A percentile compares a stretch with the other conserved stretches of the same genome.
Conservation (phyloP, 345 rosid species). For the Gossypium bickii region DNA sequence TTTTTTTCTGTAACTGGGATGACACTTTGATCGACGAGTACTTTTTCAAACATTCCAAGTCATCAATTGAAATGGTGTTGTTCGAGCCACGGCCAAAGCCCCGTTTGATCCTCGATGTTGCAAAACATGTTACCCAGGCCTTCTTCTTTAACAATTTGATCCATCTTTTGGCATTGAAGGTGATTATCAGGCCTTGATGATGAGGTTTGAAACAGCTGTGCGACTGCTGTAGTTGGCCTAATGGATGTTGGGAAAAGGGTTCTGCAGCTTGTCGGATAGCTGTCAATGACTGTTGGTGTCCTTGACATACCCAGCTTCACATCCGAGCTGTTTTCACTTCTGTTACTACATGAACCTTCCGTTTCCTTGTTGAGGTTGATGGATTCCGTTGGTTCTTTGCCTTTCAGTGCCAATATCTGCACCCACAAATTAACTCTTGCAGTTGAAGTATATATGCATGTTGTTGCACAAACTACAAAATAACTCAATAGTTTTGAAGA, state of each 20-base stretch:
- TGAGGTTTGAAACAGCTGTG: slow-evolving; percentile 51
- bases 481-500: not conserved
- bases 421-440: slow-evolving; percentile 7
- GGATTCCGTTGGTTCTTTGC: slow-evolving; percentile 72
- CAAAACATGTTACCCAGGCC: slow-evolving; percentile 86
- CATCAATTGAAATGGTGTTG: slow-evolving; percentile 69
- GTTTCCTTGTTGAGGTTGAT: slow-evolving; percentile 94
- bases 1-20: not conserved
- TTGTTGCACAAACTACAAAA: not conserved
- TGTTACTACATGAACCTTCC: slow-evolving; percentile 82
- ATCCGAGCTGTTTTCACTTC: slow-evolving; percentile 89
- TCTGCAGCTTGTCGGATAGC: slow-evolving; percentile 56
- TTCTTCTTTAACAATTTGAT: slow-evolving; percentile 80
- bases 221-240: slow-evolving; percentile 29
- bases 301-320: slow-evolving; percentile 74
- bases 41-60: not conserved
- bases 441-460: slow-evolving; percentile 5
- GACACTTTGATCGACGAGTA: too few species aligned
- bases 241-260: slow-evolving; percentile 56
- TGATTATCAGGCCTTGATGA: slow-evolving; percentile 33
- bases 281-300: slow-evolving; percentile 55
- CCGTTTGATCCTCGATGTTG: slow-evolving; percentile 81
- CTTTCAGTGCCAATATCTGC: slow-evolving; percentile 87
- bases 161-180: slow-evolving; percentile 46
- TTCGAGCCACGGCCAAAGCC: slow-evolving; percentile 98